Conservation (phyloP, 768 basidiomycete species). For the Pleurotus djamor region DNA sequence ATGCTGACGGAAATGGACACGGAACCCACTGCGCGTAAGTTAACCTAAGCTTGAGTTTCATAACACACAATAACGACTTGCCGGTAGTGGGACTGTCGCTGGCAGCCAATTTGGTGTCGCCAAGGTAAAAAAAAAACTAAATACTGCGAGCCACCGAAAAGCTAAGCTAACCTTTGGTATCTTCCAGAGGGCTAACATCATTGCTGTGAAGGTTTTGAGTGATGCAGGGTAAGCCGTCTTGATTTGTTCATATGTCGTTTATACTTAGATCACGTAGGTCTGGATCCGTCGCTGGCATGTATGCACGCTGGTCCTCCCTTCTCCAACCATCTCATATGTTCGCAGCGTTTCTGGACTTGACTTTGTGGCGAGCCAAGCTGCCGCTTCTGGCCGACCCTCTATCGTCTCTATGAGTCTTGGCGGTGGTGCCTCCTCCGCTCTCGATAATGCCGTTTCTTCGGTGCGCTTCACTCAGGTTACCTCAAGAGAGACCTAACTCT, state of each 20-base stretch:
- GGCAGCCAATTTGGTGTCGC: slow-evolving; percentile 33
- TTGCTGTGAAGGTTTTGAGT: slow-evolving; percentile 40
- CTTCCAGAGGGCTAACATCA: slow-evolving; percentile 26
- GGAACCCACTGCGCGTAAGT: slow-evolving; percentile 38
- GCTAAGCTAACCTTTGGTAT: slow-evolving; percentile 11
- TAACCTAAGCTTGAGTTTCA: neutral
- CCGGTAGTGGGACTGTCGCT: slow-evolving; percentile 27
- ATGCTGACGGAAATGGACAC: slow-evolving; percentile 38
- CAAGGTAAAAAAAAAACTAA: slow-evolving; percentile 15
- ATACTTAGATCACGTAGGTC: neutral
- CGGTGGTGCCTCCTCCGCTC: slow-evolving; percentile 19
- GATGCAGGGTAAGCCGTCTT: slow-evolving; percentile 23
- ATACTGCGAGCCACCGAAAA: neutral
- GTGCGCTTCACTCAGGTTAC: slow-evolving; percentile 8
- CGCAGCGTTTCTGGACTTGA: slow-evolving; percentile 27
- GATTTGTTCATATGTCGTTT: neutral
- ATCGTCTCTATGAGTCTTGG: slow-evolving; percentile 36
- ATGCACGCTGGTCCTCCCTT: slow-evolving; percentile 6
- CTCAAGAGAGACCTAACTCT: neutral
- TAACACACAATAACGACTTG: neutral
- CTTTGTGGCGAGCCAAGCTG: slow-evolving; percentile 21
- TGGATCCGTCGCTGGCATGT: slow-evolving; percentile 21
- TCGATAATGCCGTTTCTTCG: slow-evolving; percentile 29
- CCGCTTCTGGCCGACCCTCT: slow-evolving; percentile 21
- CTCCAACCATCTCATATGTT: neutral